phyloP scores from a whole-genome alignment of 768 basidiomycete species.

The Clavulina sp. region DNA sequence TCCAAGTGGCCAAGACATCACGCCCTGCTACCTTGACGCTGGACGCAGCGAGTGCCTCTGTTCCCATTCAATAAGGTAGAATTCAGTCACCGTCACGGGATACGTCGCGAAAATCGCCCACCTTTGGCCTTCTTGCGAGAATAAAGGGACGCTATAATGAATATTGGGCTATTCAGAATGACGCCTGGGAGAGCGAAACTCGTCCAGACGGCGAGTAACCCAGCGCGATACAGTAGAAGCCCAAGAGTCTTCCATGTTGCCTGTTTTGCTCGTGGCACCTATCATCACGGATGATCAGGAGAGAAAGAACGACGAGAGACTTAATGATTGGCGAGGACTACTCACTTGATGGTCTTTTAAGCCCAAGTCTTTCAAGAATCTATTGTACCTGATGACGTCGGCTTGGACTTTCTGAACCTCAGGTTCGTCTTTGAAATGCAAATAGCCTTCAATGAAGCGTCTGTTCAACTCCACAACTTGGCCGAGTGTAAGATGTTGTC shows the following conservation, averaged over 20 bases:
- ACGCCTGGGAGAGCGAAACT: conserved; percentile 78
- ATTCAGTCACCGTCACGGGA: neutral
- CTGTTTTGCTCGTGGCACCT: conserved; percentile 78
- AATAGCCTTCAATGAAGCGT: conserved; percentile 83
- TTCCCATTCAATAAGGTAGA: neutral
- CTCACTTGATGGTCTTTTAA: conserved; percentile 82
- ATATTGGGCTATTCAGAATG: conserved; percentile 82
- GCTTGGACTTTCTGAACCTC: conserved; percentile 62
- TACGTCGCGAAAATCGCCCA: conserved; percentile 17
- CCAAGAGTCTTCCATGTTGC: conserved; percentile 77
- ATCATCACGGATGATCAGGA: neutral
- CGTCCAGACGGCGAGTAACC: conserved; percentile 65
- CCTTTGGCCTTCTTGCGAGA: conserved; percentile 83
- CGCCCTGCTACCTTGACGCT: conserved; percentile 89
- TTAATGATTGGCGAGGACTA: neutral
- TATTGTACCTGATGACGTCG: conserved; percentile 81
- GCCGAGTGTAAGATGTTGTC: conserved; percentile 81
- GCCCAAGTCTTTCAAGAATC: conserved; percentile 71
- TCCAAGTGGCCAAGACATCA: conserved; percentile 97
- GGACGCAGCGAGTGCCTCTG: conserved; percentile 91
- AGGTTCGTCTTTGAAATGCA: conserved; percentile 83
- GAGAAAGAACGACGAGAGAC: neutral
- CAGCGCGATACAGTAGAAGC: conserved; percentile 64
- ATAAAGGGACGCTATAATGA: conserved; percentile 74
- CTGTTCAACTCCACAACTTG: conserved; percentile 93